phyloP scores from a whole-genome alignment of 805 yeast genomes.

The Ogataea nitratoaversa region DNA sequence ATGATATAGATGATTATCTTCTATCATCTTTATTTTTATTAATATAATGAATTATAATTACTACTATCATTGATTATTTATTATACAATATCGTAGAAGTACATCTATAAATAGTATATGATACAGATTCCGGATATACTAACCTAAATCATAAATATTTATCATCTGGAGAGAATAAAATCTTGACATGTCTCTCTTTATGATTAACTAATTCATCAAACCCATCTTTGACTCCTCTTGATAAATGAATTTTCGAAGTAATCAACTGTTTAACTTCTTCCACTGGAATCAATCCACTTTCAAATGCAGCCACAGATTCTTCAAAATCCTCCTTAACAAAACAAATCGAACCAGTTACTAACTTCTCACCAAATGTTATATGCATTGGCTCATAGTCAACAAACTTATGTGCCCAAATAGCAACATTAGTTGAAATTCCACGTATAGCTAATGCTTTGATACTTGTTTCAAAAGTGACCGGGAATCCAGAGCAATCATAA shows the following conservation, averaged over 20 bases:
- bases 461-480: slow-evolving; percentile 40
- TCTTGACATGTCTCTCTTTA: slow-evolving; percentile 44
- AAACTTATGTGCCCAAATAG: slow-evolving; percentile 46
- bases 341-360: slow-evolving; percentile 42
- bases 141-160: slow-evolving; percentile 1
- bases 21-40: too few species aligned
- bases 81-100: background rate
- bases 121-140: too few species aligned
- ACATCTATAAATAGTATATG: too few species aligned
- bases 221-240: slow-evolving; percentile 39
- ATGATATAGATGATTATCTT: background rate
- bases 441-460: slow-evolving; percentile 37
- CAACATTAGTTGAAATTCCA: slow-evolving; percentile 45
- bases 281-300: slow-evolving; percentile 32
- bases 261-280: slow-evolving; percentile 35
- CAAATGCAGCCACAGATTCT: slow-evolving; percentile 39
- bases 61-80: background rate
- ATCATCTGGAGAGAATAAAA: slow-evolving; percentile 35
- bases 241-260: slow-evolving; percentile 36
- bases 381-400: slow-evolving; percentile 44
- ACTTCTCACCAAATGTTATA: slow-evolving; percentile 39
- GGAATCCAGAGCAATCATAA: slow-evolving; percentile 52
- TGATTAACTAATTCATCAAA: slow-evolving; percentile 38
- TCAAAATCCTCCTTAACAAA: slow-evolving; percentile 40
- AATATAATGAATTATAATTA: too few species aligned